phyloP scores from a whole-genome alignment of 257 asterid species.

The Lantana camara region DNA sequence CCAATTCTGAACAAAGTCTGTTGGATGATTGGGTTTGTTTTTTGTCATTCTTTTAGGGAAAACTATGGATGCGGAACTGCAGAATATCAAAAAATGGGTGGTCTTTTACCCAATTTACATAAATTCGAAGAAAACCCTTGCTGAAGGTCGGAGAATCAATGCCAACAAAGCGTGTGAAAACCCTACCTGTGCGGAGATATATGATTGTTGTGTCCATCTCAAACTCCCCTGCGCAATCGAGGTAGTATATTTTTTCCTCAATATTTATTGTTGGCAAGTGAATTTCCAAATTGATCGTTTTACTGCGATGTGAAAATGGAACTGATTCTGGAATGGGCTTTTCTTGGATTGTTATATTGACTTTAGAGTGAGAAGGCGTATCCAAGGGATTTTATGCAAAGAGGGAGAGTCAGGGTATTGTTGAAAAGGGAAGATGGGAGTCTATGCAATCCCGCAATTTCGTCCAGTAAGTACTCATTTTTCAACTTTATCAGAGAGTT shows the following conservation, averaged over 20 bases:
- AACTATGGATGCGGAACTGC: constrained; percentile 71
- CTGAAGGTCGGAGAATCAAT: constrained; percentile 91
- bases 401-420: constrained; percentile 91
- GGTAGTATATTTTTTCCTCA: constrained; percentile 41
- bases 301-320: constrained; percentile 13
- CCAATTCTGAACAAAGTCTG: not conserved
- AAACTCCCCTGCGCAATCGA: constrained; percentile 86
- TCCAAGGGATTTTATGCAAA: constrained; percentile 96
- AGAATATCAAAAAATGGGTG: constrained; percentile 82
- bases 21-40: constrained; percentile 8
- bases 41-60: constrained; percentile 7
- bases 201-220: constrained; percentile 81
- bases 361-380: constrained; percentile 85
- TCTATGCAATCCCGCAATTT: constrained; percentile 67
- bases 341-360: not conserved
- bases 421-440: constrained; percentile 86
- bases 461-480: constrained; percentile 56
- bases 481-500: not conserved
- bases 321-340: constrained; percentile 2
- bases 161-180: constrained; percentile 86
- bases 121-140: constrained; percentile 88
- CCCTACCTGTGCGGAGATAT: constrained; percentile 80
- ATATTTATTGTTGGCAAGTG: not conserved
- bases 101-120: constrained; percentile 84
- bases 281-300: not conserved